Conservation (phyloP, 2,329 filamentous ascomycete genomes). For the Microdochium paspali region DNA sequence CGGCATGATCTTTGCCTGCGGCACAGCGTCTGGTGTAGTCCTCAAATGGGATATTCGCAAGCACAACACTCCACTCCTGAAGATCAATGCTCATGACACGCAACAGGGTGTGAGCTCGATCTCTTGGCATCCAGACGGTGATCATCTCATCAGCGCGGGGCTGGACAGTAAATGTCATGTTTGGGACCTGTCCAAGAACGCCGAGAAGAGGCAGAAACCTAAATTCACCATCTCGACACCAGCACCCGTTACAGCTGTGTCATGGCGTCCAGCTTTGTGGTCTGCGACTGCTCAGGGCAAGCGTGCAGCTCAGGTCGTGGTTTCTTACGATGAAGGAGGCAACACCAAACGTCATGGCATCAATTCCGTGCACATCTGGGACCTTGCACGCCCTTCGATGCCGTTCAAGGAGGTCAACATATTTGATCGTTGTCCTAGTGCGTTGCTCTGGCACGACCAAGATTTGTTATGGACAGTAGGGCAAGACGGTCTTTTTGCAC, state of each 20-base stretch:
- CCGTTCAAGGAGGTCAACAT: constrained; percentile 57
- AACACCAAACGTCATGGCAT: constrained; percentile 44
- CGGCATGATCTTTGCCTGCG: constrained; percentile 54
- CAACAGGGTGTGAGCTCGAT: constrained; percentile 47
- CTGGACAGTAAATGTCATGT: constrained; percentile 53
- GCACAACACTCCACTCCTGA: constrained; percentile 39
- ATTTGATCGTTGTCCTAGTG: constrained; percentile 47
- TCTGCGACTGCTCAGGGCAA: constrained; percentile 52
- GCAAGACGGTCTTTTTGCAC: constrained; percentile 50
- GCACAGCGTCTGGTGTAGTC: constrained; percentile 51
- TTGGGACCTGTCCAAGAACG: constrained; percentile 53
- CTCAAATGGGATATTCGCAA: constrained; percentile 57
- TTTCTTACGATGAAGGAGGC: constrained; percentile 49
- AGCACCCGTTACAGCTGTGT: constrained; percentile 46
- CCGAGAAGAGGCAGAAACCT: constrained; percentile 55
- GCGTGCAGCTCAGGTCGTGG: constrained; percentile 51
- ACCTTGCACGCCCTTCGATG: constrained; percentile 57
- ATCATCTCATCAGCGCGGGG: constrained; percentile 55
- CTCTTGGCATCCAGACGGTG: constrained; percentile 59
- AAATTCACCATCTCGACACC: constrained; percentile 53
- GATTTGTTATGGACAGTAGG: constrained; percentile 60
- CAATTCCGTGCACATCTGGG: constrained; percentile 56
- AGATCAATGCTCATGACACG: constrained; percentile 50
- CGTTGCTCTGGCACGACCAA: constrained; percentile 53
- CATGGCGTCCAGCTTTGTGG: constrained; percentile 58